Conservation (phyloP, 2,329 filamentous ascomycete species). For the Helminthosporium solani region DNA sequence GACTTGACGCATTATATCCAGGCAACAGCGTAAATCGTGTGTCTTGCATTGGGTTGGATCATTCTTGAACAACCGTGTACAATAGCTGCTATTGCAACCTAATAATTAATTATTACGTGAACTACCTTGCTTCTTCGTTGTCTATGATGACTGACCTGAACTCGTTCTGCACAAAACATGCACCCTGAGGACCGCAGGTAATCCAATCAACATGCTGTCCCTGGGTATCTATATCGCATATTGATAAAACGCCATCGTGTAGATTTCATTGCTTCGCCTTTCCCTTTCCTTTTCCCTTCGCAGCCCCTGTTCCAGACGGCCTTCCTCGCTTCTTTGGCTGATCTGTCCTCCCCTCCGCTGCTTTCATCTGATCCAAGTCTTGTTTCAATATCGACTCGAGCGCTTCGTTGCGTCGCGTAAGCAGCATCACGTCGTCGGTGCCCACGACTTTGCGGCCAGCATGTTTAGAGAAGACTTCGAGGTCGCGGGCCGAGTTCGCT, state of each 20-base stretch:
- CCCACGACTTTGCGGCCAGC: constrained; percentile 78
- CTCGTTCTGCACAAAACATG: too few relatives aligned
- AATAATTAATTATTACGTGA: constrained; percentile 9
- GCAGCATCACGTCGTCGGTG: constrained; percentile 82
- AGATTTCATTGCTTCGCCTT: constrained; percentile 13
- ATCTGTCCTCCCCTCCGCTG: constrained; percentile 26
- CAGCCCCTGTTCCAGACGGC: constrained; percentile 10
- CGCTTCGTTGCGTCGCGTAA: constrained; percentile 84
- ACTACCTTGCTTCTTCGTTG: neutral
- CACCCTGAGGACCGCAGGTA: too few relatives aligned
- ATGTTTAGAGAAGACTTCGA: constrained; percentile 66
- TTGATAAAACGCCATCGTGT: neutral
- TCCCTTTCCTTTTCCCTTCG: constrained; percentile 23
- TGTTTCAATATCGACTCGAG: constrained; percentile 73
- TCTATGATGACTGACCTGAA: too few relatives aligned
- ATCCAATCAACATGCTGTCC: too few relatives aligned
- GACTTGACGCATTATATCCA: constrained; percentile 27
- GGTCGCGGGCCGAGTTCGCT: constrained; percentile 53
- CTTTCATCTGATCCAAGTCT: constrained; percentile 58
- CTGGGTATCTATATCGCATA: neutral
- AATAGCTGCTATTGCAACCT: constrained; percentile 14
- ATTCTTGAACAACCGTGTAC: constrained; percentile 2
- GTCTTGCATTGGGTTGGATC: constrained; percentile 3
- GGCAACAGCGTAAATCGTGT: constrained; percentile 2
- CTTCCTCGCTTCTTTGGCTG: constrained; percentile 23